Base-by-base conservation (phyloP, 2,329 filamentous ascomycete species). In the Fusarium siculi region DNA sequence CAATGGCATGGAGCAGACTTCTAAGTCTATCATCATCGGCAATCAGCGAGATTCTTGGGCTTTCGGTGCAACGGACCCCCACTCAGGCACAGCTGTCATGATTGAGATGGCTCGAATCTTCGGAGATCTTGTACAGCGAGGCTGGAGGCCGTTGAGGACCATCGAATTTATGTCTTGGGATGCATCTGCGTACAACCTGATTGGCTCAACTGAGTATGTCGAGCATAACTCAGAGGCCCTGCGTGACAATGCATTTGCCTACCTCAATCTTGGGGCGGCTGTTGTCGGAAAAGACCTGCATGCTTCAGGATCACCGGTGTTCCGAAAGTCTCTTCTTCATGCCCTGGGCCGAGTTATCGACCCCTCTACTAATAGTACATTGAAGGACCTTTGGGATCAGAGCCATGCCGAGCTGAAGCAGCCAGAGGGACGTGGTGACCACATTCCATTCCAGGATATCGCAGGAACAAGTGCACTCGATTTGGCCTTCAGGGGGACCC, bases 91-190 rank as follows among this genome's bases (percentile, higher is more conserved):
- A 0, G 96, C 96, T 9, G 88, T 98, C 44, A 92, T 99, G 87
- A 88, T 98, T 60, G 96, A 99, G 83, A 87, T 98, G 65, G 91
- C 93, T 28, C 91, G 93, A 49, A 91, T 97, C 54, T 93, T 99
- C 77, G 94, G 95, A 44, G 90, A 94, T 72, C 88, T 98, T 21
- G 86, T 91, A 28, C 82, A 87, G 21, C 89, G 91, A 64, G 96
- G 95, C 59, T 99, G 96, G 96, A 89, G 93, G 32, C 96, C 96
- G 3, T 86, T 97, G 21, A 92, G 96, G n/a, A 97, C 94, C 7
- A 97, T 99, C 73, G 93, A 97, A 80, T 98, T 99, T 81, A 95
- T 95, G 79, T 97, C 94, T 39, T 99, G 96, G 96, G 96, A 99
- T 81, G 96, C 90, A 8, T 92, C 92, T 75, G 94, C 96, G 81